Evolutionary conservation across 1,139 yeast species (phyloP).

Genomic region (Spathaspora sp.): DNA sequence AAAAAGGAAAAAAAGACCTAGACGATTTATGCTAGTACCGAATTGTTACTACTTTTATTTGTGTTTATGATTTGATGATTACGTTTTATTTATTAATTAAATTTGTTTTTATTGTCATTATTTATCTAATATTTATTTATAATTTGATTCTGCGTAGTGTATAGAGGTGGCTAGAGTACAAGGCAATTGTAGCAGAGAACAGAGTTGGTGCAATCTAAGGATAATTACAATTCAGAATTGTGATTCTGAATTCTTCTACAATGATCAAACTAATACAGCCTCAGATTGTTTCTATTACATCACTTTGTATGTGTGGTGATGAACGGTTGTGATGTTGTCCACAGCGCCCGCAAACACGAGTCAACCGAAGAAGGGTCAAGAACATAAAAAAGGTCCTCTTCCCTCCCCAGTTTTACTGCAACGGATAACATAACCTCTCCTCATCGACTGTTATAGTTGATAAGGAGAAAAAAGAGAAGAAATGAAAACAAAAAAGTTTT

Average conservation of each 20-base stretch:
- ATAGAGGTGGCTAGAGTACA: too few relatives aligned
- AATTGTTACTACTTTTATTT: not conserved
- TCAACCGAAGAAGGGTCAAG: slow-evolving; percentile 9
- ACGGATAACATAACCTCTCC: slow-evolving; percentile 51
- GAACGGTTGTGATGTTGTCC: slow-evolving; percentile 29
- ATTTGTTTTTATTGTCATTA: slow-evolving; percentile 2
- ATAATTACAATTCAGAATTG: too few relatives aligned
- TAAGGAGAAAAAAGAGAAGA: slow-evolving; percentile 24
- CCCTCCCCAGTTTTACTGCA: slow-evolving; percentile 30
- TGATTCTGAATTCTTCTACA: too few relatives aligned
- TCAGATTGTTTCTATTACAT: slow-evolving; percentile 27
- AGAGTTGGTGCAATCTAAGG: too few relatives aligned
- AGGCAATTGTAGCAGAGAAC: too few relatives aligned
- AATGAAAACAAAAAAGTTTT: slow-evolving; percentile 12
- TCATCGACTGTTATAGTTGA: slow-evolving; percentile 72
- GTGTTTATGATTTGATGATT: slow-evolving; percentile 4
- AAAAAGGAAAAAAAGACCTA: not conserved
- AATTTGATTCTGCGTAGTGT: not conserved
- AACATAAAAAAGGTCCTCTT: slow-evolving; percentile 3
- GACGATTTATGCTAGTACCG: not conserved
- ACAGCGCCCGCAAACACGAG: slow-evolving; percentile 30
- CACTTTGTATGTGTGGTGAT: slow-evolving; percentile 33
- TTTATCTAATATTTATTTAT: slow-evolving; percentile 1
- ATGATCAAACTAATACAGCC: slow-evolving; percentile 21
- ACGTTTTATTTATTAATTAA: slow-evolving; percentile 2